Evolutionary conservation across 192 early-diverging fungal species (phyloP).

Genomic region (Phycomyces blakesleeanus): DNA sequence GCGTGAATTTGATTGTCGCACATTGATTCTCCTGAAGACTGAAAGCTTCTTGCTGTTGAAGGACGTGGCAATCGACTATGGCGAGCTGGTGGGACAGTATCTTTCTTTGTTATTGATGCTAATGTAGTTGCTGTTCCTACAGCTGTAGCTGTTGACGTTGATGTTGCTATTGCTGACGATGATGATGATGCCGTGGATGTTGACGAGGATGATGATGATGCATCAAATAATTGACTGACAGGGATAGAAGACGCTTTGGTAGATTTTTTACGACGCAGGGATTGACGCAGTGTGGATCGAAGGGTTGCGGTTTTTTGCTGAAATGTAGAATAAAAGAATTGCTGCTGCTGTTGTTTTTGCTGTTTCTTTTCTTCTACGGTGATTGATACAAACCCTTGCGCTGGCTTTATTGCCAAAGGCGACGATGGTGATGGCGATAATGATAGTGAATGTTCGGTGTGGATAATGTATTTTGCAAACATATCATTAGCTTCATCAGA

Average conservation of each 20-base stretch:
- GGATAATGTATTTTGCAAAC: slow-evolving; percentile 14
- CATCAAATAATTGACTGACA: background rate
- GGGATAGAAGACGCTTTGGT: slow-evolving; percentile 3
- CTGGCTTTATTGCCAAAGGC: background rate
- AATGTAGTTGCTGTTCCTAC: too few species aligned
- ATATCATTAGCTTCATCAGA: slow-evolving; percentile 12
- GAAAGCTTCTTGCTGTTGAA: background rate
- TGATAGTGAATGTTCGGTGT: background rate
- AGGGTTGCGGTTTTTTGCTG: slow-evolving; percentile 24
- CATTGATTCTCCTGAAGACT: background rate
- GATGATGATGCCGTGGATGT: slow-evolving; percentile 1
- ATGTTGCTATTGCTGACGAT: background rate
- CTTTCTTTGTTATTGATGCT: background rate
- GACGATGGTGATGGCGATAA: too few species aligned
- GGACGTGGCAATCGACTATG: background rate
- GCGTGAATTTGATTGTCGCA: background rate
- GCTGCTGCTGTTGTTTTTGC: background rate
- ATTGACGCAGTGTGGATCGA: slow-evolving; percentile 14
- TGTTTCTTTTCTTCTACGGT: slow-evolving; percentile 6
- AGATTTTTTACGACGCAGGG: slow-evolving; percentile 14
- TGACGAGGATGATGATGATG: background rate
- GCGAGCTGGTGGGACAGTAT: background rate
- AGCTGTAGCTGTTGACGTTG: too few species aligned
- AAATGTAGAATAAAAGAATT: slow-evolving; percentile 10
- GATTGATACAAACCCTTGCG: slow-evolving; percentile 4